Base-by-base conservation (phyloP, 116 monocot genomes). In the Phalaenopsis hybrid region DNA sequence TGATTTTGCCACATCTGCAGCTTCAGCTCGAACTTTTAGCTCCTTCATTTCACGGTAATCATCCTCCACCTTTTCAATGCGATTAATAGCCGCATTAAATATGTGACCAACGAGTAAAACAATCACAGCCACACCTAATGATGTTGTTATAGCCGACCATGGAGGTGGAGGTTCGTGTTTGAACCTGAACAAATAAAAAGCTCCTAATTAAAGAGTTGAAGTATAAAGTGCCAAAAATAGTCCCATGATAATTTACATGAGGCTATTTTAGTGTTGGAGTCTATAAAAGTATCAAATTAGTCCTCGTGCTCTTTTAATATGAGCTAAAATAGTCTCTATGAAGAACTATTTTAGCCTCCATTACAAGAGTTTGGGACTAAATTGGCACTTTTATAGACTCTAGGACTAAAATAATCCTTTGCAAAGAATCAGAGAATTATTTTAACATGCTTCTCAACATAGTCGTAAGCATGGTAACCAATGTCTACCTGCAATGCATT, bases 1-100 rank as follows among this genome's bases (percentile, higher is more conserved):
- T 37, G 96, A 96, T 80, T 96, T 96, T 77, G 96, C 96, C 79
- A 96, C 85, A 82, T 96, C 93, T 72, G 96, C 96, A 77, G 89
- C 93, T 85, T 96, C 96, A 57, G 93, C 96, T 84, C 92, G 87
- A n/a, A 76, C 89, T 86, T 96, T 96, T 23, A 96, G 80, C 13
- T 92, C 96, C 78, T 83, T 86, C 96, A 96, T 96, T 86, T 90
- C 84, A 52, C 57, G 81, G 67, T 92, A 96, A 82, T 93, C 93
- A 86, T 96, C 93, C 84, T 94, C 92, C 1, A 90, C 93, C 82
- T 93, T 89, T 74, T 91, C 96, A 81, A 96, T 92, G 44, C 90
- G 88, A 77, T 90, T 89, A 78, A 92, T 58, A 57, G 92, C 92
- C 16, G 90, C 92, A 85, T 93, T 77, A 83, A 96, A 89, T 80